phyloP scores from a whole-genome alignment of 1,284 basidiomycete genomes.

The Ganoderma leucocontextum region DNA sequence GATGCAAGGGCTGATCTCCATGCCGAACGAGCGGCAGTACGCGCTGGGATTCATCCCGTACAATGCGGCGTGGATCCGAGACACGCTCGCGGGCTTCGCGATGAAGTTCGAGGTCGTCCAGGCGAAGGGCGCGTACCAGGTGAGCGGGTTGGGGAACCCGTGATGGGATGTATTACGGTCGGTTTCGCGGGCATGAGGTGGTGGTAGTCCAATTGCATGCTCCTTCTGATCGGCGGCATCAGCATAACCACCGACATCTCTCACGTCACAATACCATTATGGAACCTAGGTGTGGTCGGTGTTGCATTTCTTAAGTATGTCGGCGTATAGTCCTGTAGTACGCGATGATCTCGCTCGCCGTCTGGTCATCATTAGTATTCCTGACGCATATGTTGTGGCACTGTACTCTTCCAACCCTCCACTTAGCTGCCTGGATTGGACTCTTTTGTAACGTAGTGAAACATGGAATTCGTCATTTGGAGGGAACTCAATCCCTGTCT shows the following conservation, averaged over 20 bases:
- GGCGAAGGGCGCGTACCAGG: slow-evolving; percentile 33
- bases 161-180: slow-evolving; percentile 2
- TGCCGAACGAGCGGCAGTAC: slow-evolving; percentile 30
- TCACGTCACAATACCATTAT: background rate
- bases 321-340: no score
- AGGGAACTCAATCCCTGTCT: no score
- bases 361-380: no score
- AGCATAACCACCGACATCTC: background rate
- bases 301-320: no score
- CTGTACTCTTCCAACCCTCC: background rate
- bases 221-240: background rate
- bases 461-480: no score
- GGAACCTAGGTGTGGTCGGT: background rate
- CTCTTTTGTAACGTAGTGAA: background rate
- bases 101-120: slow-evolving; percentile 33
- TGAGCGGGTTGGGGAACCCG: slow-evolving; percentile 39
- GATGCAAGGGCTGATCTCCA: slow-evolving; percentile 18
- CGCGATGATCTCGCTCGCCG: no score
- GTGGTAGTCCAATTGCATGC: background rate
- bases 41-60: slow-evolving; percentile 35
- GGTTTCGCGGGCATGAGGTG: background rate
- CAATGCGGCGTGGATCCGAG: slow-evolving; percentile 34
- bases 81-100: slow-evolving; percentile 34
- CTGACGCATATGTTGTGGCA: background rate
- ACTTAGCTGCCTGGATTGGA: background rate